Percentiles rank a stretch among this genome's conserved stretches.
These are phyloP conservation scores for Dictyostelium citrinum DNA, from an alignment of 78 protist genomes.

Conservation along the genomic window DNA sequence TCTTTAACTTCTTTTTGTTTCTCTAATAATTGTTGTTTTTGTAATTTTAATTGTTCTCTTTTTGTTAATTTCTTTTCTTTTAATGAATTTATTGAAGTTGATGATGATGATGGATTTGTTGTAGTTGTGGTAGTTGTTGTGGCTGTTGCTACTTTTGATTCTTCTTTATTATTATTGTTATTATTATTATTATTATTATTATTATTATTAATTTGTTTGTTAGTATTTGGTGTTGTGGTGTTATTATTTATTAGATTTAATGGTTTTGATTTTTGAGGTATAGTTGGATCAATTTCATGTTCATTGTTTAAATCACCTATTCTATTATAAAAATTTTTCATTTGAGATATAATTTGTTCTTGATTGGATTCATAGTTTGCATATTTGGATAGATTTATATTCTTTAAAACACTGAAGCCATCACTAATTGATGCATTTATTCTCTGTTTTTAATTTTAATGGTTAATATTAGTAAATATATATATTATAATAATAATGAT, in stretches of 20 bases:
- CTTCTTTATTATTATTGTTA: neutral
- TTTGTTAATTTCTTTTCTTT: neutral
- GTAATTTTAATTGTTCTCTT: neutral
- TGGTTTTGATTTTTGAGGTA: neutral
- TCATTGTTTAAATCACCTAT: neutral
- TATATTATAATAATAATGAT: neutral
- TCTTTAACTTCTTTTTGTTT: neutral
- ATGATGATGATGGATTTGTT: neutral
- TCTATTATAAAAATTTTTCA: neutral
- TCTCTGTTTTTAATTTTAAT: neutral
- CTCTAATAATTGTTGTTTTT: neutral
- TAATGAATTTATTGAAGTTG: neutral
- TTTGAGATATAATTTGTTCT: neutral
- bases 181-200: neutral
- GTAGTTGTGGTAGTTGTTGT: neutral
- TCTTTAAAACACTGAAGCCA: conserved; percentile 44
- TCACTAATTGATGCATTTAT: neutral
- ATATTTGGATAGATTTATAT: conserved; percentile 33
- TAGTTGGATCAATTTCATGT: neutral
- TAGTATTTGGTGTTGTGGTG: neutral
- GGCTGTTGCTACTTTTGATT: neutral
- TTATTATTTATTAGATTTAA: neutral
- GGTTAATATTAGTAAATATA: neutral
- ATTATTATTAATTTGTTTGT: neutral
- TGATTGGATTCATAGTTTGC: neutral